Base-by-base conservation (phyloP, 2,329 filamentous ascomycete genomes). In the Trichoderma koningiopsis region DNA sequence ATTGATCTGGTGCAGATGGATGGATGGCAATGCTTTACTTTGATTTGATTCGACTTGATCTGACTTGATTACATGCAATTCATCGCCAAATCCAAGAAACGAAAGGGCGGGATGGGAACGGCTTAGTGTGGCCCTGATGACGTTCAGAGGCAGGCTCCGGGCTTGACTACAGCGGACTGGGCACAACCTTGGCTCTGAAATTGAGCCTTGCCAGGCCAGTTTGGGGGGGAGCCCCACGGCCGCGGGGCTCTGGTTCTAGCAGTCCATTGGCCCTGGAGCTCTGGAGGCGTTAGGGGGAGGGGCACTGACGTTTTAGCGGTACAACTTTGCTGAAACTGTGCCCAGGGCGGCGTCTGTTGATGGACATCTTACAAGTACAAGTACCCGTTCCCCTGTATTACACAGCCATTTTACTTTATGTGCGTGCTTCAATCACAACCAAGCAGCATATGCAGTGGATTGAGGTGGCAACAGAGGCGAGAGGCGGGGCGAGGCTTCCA, bases 71-170 rank as follows among this genome's bases (percentile, higher is more conserved):
- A 43, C 29, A 27, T 6, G 27, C 24, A 59, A 59, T 59, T 14
- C 40, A 59, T 43, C 57, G 29, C 35, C 57, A 13, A 22, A n/a
- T 24, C 19, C 31, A 61, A 40, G 33, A 22, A 60, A 14, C 10
- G 29, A 58, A 22, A 24, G 24, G 33, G 33, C 22, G 57, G 29
- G 35, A 49, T 24, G 57, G 57, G 31, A 62, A 24, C 8, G 27
- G 31, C n/a, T 40, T 55, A 35, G 65, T 61, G 57, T 53, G 57
- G 43, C 56, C 57, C 57, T 68, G 66, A 68, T 68, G 66, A 68
- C 66, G 66, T 68, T 68, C 16, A 16, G 16, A 22, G 24, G 31
- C 55, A 59, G 56, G 31, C 16, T 13, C 24, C 13, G 8, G 58
- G 40, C 19, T 60, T 27, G 37, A 27, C 27, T 47, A 37, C 19